A percentile compares a stretch with the other conserved stretches of the same genome.
phyloP scores from a whole-genome alignment of 805 yeast species.

The Yarrowia sp. region DNA sequence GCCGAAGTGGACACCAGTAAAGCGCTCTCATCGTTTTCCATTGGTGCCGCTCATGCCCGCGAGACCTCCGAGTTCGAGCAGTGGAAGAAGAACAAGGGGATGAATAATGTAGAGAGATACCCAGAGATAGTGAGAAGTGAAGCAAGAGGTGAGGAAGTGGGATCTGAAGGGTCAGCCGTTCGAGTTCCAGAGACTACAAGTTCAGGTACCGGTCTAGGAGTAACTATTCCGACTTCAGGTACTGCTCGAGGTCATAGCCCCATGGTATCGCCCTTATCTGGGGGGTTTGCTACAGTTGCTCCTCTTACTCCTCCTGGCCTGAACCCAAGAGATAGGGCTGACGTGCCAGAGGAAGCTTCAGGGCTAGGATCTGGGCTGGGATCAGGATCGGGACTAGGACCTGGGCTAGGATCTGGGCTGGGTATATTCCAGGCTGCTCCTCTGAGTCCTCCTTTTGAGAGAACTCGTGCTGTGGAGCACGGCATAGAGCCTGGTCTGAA shows the following conservation, averaged over 20 bases:
- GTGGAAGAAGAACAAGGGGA: constrained; percentile 10
- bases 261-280: not conserved
- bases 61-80: not conserved
- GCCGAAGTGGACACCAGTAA: constrained; percentile 29
- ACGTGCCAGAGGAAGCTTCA: not conserved
- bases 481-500: not conserved
- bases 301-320: constrained; percentile 26
- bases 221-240: no score
- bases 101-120: constrained; percentile 18
- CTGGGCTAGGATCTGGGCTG: not conserved
- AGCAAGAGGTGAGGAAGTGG: no score
- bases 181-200: no score
- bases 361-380: no score
- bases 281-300: constrained; percentile 10
- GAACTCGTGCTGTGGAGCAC: not conserved
- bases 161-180: no score
- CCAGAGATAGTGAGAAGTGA: not conserved
- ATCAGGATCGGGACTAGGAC: not conserved
- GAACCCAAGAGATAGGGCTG: not conserved
- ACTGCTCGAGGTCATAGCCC: not conserved
- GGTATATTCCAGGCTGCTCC: not conserved
- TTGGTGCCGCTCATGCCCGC: constrained; percentile 18
- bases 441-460: constrained; percentile 16
- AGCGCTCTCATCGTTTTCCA: constrained; percentile 9
- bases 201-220: no score